Evolutionary conservation across 352 stramenopile species (phyloP).

Genomic region (Aphanomyces euteiches): DNA sequence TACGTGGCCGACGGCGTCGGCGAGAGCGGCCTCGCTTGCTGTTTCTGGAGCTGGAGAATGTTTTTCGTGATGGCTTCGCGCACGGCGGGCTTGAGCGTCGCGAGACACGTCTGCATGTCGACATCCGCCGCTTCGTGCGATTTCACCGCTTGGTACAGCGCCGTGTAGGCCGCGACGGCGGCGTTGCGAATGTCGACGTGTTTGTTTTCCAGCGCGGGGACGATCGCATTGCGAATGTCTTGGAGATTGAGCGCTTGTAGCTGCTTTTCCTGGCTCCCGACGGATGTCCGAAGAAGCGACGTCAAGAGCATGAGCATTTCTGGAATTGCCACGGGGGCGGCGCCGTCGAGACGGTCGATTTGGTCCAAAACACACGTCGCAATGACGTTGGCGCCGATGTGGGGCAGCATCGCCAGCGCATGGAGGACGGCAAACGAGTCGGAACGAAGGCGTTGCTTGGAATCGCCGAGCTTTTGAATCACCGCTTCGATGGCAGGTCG

Average conservation of each 20-base stretch:
- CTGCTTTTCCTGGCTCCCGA: too few species aligned
- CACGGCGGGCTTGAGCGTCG: constrained; percentile 61
- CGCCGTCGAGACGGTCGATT: constrained; percentile 42
- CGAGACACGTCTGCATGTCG: constrained; percentile 61
- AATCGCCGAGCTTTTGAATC: constrained; percentile 71
- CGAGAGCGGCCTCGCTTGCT: background rate
- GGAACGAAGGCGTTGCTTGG: constrained; percentile 64
- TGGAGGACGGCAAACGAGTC: constrained; percentile 72
- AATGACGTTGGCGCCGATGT: constrained; percentile 60
- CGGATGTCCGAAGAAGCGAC: constrained; percentile 44
- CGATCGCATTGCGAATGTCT: constrained; percentile 48
- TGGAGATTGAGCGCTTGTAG: background rate
- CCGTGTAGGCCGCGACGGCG: constrained; percentile 58
- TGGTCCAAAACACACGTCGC: constrained; percentile 61
- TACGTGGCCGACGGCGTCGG: background rate
- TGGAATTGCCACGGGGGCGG: constrained; percentile 38
- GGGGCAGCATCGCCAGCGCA: constrained; percentile 49
- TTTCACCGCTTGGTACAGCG: constrained; percentile 70
- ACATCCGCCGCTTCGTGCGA: constrained; percentile 39
- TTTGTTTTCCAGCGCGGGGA: constrained; percentile 68
- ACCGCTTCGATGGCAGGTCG: constrained; percentile 55
- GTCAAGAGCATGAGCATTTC: constrained; percentile 68
- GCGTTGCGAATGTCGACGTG: constrained; percentile 76
- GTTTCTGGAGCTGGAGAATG: constrained; percentile 63
- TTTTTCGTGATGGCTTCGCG: constrained; percentile 66